Base-by-base conservation (phyloP, 2,329 filamentous ascomycete species). In the Huntiella moniliformis region DNA sequence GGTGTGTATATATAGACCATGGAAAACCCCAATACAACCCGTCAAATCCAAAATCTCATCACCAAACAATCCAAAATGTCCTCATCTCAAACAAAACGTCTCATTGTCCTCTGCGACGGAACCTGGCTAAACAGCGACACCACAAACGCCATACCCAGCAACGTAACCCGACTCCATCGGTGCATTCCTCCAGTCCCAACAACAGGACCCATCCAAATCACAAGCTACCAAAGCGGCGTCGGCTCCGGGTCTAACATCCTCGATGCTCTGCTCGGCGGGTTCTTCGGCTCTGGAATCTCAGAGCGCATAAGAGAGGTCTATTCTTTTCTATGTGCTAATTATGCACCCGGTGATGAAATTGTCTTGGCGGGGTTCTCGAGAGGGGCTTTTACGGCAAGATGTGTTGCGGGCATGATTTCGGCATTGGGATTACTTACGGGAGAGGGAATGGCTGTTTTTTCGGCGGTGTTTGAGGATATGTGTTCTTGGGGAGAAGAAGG, bases 241-340 rank as follows among this genome's bases (percentile, higher is more conserved):
- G 74, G 74, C 12, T 72, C 70, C 3, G 67, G 66, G 1, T 64
- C 65, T 51, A 65, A 64, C 38, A 51, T 63, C 28, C 46, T 72
- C n/a, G 68, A 73, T 47, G 61, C 62, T 38, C 51, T 75, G 12
- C 65, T 66, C 0, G 71, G 71, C 4, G 72, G 72, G 38, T 67
- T 69, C 2, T 72, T 74, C 53, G 71, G 72, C 2, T 57, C 63
- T 12, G 71, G 72, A 1, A 65, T 76, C 37, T 61, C 66, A 18
- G 70, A 79, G 61, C 57, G 63, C 47, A 67, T 79, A 45, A 67
- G 73, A 10, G 74, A 77, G 55, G 70, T 73, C 1, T 79, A 79
- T 54, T 64, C 68, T 4, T 79, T 77, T 54, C 60, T 78, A 2
- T 75, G 71, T 46, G 67, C 70, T 53, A 79, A 78, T 57, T 77